These are phyloP conservation scores for Nakazawaea wyomingensis DNA, from an alignment of 805 yeast genomes.

Conservation along the genomic window DNA sequence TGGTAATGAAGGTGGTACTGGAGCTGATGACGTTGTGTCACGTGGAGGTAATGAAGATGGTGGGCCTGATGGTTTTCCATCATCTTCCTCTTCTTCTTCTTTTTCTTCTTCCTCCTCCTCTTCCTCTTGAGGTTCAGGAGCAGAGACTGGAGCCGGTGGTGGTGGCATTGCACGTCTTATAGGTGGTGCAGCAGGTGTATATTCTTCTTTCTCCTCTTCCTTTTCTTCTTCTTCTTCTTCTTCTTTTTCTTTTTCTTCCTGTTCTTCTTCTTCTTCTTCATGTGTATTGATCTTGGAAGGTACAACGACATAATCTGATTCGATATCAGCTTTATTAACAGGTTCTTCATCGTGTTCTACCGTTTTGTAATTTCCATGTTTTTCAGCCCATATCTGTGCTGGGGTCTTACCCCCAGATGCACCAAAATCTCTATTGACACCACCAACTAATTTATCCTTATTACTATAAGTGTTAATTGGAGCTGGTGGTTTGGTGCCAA, in stretches of 20 bases:
- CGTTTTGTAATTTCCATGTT: conserved; percentile 60
- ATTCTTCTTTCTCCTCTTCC: conserved; percentile 21
- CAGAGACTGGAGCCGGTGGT: conserved; percentile 6
- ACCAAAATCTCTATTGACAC: conserved; percentile 57
- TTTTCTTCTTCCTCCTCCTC: conserved; percentile 18
- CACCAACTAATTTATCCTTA: conserved; percentile 47
- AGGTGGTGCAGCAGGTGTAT: conserved; percentile 12
- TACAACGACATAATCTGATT: conserved; percentile 7
- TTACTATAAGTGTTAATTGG: conserved; percentile 24
- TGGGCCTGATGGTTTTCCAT: conserved; percentile 22
- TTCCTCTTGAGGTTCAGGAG: conserved; percentile 17
- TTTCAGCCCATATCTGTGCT: conserved; percentile 94
- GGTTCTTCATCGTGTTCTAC: conserved; percentile 29
- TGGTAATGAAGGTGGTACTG: conserved; percentile 19
- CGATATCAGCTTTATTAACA: conserved; percentile 19
- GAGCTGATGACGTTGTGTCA: conserved; percentile 22
- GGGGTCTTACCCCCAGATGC: conserved; percentile 81
- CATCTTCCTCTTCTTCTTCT: conserved; percentile 21
- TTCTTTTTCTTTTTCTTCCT: conserved; percentile 28
- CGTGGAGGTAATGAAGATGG: conserved; percentile 22
- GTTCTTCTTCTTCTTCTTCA: conserved; percentile 27
- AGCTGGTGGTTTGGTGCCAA: conserved; percentile 30
- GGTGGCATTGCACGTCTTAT: conserved; percentile 9
- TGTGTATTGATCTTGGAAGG: conserved; percentile 15
- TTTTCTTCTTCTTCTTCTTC: conserved; percentile 21